phyloP scores from a whole-genome alignment of 108 stramenopile species.

The Asterionellopsis glacialis region DNA sequence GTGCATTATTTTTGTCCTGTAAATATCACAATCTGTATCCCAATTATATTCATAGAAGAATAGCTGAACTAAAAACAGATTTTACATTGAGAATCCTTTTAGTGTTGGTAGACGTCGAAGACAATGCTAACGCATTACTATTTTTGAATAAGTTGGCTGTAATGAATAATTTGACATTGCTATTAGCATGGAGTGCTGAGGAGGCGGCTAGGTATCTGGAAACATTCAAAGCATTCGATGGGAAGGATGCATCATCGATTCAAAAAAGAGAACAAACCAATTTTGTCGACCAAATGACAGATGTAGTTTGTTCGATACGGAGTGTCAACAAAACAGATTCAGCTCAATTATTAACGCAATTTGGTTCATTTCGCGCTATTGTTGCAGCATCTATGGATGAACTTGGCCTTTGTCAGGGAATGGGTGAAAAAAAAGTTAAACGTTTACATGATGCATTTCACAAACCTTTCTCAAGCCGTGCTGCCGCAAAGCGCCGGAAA shows the following conservation, averaged over 20 bases:
- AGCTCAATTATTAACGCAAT: slow-evolving; percentile 51
- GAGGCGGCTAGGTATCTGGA: slow-evolving; percentile 93
- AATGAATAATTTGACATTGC: slow-evolving; percentile 61
- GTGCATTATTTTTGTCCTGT: slow-evolving; percentile 67
- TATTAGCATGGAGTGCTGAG: slow-evolving; percentile 80
- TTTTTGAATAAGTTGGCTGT: slow-evolving; percentile 79
- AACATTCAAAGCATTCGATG: slow-evolving; percentile 89
- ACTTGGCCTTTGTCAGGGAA: slow-evolving; percentile 67
- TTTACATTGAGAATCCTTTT: slow-evolving; percentile 74
- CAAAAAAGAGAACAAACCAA: slow-evolving; percentile 63
- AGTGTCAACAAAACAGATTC: slow-evolving; percentile 84
- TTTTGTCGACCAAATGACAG: slow-evolving; percentile 53
- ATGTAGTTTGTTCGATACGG: slow-evolving; percentile 53
- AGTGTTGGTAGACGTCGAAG: slow-evolving; percentile 78
- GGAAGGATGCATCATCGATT: slow-evolving; percentile 75
- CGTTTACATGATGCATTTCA: slow-evolving; percentile 74
- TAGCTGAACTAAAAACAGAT: slow-evolving; percentile 63
- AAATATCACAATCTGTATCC: slow-evolving; percentile 78
- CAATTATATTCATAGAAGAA: slow-evolving; percentile 59
- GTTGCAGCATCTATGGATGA: slow-evolving; percentile 66
- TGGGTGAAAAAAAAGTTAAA: slow-evolving; percentile 78
- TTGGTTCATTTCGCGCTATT: slow-evolving; percentile 51
- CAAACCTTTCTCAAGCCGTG: slow-evolving; percentile 63
- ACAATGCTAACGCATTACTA: slow-evolving; percentile 10
- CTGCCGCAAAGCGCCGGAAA: slow-evolving; percentile 20